phyloP scores from a whole-genome alignment of 768 basidiomycete genomes.

The Leccinum ochraceum region DNA sequence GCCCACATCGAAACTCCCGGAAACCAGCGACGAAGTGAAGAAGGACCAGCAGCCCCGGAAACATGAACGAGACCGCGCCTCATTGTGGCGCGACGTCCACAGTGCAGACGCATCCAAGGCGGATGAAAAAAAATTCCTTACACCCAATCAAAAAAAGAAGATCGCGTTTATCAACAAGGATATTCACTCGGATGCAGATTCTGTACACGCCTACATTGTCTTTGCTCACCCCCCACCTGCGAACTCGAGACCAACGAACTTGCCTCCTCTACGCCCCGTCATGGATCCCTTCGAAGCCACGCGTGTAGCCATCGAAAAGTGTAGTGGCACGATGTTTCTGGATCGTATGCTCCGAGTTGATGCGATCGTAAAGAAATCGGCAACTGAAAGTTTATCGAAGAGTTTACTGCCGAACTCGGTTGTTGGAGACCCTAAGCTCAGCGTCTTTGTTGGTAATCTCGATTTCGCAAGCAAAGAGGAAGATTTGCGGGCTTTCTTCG shows the following conservation, averaged over 20 bases:
- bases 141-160: constrained; percentile 84
- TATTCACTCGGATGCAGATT: constrained; percentile 74
- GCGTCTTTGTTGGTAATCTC: constrained; percentile 89
- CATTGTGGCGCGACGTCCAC: constrained; percentile 54
- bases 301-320: constrained; percentile 51
- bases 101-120: constrained; percentile 44
- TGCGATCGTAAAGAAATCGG: constrained; percentile 43
- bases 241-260: constrained; percentile 43
- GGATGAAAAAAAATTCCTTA: constrained; percentile 69
- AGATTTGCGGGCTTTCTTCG: constrained; percentile 85
- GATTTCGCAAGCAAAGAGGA: constrained; percentile 93
- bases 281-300: constrained; percentile 78
- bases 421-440: constrained; percentile 70
- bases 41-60: constrained; percentile 36
- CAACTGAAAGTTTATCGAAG: constrained; percentile 20
- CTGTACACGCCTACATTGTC: constrained; percentile 88
- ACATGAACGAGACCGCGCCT: constrained; percentile 60
- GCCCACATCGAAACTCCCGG: constrained; percentile 67
- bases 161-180: constrained; percentile 94
- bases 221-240: constrained; percentile 69
- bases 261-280: constrained; percentile 49
- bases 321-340: constrained; percentile 73
- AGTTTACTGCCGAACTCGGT: constrained; percentile 25
- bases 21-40: constrained; percentile 34
- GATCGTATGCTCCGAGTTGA: constrained; percentile 83